Evolutionary conservation across 352 stramenopile species (phyloP).

Genomic region (Blastocystis sp.): DNA sequence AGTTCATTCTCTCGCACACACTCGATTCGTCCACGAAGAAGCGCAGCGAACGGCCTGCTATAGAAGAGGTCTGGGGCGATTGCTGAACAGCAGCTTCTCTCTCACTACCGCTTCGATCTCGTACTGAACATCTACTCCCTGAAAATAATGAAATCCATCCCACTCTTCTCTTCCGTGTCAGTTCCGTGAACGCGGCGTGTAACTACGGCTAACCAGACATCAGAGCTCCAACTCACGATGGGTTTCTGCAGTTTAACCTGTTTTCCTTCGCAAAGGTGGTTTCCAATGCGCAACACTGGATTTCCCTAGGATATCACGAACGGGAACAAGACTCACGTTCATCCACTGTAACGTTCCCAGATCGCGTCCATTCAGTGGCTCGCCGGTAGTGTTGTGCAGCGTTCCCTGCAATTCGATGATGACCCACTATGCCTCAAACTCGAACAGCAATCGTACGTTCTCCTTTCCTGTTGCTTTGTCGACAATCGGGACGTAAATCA

Average conservation of each 20-base stretch:
- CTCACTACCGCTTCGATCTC: background rate
- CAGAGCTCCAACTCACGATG: background rate
- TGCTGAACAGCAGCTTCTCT: slow-evolving; percentile 38
- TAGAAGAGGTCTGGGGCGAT: slow-evolving; percentile 24
- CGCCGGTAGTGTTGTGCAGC: background rate
- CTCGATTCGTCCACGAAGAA: background rate
- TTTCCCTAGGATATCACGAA: slow-evolving; percentile 10
- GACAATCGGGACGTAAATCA: slow-evolving; percentile 31
- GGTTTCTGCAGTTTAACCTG: slow-evolving; percentile 21
- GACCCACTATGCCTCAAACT: slow-evolving; percentile 18
- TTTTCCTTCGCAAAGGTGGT: slow-evolving; percentile 37
- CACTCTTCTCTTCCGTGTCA: background rate
- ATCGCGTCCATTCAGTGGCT: background rate
- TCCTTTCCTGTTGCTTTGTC: background rate
- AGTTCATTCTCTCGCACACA: background rate
- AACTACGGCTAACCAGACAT: background rate
- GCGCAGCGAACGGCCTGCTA: too few relatives aligned
- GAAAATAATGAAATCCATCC: background rate
- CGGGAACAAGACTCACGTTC: background rate
- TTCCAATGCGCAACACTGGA: slow-evolving; percentile 22
- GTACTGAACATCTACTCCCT: background rate
- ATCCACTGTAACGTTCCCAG: slow-evolving; percentile 24
- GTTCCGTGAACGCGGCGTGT: background rate
- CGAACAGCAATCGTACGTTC: background rate
- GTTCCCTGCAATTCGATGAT: slow-evolving; percentile 33